Evolutionary conservation across 495 filamentous ascomycete species (phyloP).

Genomic region (Cercophora samala): DNA sequence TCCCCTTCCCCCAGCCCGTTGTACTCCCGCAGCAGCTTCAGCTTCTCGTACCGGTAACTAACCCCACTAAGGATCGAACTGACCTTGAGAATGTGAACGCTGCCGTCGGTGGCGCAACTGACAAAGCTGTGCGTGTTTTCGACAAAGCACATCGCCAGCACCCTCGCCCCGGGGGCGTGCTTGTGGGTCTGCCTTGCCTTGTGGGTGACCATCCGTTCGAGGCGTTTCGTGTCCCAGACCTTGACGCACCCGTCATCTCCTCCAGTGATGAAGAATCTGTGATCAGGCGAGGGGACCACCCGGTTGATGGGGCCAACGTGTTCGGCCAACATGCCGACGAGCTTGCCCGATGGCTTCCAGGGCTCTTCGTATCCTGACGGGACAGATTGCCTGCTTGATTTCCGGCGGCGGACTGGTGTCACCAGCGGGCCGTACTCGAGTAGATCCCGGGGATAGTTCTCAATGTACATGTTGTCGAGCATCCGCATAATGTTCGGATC

Average conservation of each 20-base stretch:
- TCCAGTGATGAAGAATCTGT: constrained; percentile 89
- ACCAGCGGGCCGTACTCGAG: constrained; percentile 78
- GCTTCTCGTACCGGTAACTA: constrained; percentile 70
- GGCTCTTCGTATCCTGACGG: constrained; percentile 46
- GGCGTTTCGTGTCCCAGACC: constrained; percentile 85
- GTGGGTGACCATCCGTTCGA: constrained; percentile 86
- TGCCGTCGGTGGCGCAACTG: constrained; percentile 86
- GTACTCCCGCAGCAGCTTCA: constrained; percentile 73
- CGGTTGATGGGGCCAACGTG: constrained; percentile 80
- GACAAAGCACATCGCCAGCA: constrained; percentile 81
- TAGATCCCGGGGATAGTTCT: constrained; percentile 83
- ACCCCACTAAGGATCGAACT: constrained; percentile 62
- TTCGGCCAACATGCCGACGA: constrained; percentile 85
- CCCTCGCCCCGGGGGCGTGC: constrained; percentile 64
- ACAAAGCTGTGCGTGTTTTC: constrained; percentile 93
- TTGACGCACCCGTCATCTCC: constrained; percentile 91
- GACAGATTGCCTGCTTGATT: constrained; percentile 51
- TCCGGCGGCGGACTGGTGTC: constrained; percentile 62
- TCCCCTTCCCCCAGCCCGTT: constrained; percentile 65
- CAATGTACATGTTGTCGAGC: constrained; percentile 82
- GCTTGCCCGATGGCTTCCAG: constrained; percentile 81
- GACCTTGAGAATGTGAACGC: constrained; percentile 82
- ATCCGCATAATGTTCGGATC: constrained; percentile 84
- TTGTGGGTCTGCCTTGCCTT: constrained; percentile 83
- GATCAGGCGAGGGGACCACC: constrained; percentile 80